Evolutionary conservation across 148 eudicot genomes (phyloP), one percentile per base, ranked within the genome.

Genomic region (Suaeda aralocaspica): DNA sequence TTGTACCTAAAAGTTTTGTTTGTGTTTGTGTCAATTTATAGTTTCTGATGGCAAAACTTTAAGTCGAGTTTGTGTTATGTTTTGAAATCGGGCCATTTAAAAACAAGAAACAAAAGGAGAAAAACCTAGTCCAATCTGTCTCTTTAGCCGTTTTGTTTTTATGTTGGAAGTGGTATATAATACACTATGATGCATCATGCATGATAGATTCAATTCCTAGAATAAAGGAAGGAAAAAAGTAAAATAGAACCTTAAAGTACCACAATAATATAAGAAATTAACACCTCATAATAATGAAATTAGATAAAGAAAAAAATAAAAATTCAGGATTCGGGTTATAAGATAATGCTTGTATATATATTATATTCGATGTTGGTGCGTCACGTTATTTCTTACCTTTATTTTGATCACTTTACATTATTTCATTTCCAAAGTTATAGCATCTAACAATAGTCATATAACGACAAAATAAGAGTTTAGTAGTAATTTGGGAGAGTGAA

Each of bases 371-470:
- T 24, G 50, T 63, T 39, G 67, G 66, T 61, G 66, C 46, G 39
- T 36, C 66, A 61, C 45, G 42, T 61, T 61, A 10, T 6, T 49
- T 49, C 53, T 49, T 49, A 18, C 5, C 15, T 45, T 45, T 8
- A 4, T 45, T 10, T 45, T 8, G 1, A 5, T 45, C 13, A 2
- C 8, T 12, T 61, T 34, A 19, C 45, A 59, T 70, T 69, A 16
- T 59, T 11, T 10, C 22, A n/a, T 22, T 55, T 24, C 11, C 59
- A 22, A 16, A 46, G 9, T 12, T 0, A 8, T 2, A 50, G 60
- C 25, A 72, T 72, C 68, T 51, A 34, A 16, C 48, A 62, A 68
- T 51, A 72, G 68, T 72, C 50, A 49, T 18, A 33, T 28, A 62
- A 72, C 75, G 75, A 72, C 75, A 72, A 68, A 36, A 52, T 9